phyloP scores from a whole-genome alignment of 2,329 filamentous ascomycete species.

The Sarocladium kiliense region DNA sequence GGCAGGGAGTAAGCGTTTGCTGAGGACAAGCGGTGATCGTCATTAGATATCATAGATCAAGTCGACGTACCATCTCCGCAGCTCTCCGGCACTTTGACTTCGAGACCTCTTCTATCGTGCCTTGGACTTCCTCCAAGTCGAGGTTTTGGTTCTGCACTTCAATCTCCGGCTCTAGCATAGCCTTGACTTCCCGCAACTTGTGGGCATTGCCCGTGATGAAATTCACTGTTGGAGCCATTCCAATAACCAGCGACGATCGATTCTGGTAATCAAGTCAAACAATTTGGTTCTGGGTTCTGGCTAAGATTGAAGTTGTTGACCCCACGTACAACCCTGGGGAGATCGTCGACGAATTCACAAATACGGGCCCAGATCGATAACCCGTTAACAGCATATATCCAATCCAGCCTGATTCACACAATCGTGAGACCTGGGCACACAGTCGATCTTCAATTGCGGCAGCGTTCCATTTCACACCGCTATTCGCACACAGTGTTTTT shows the following conservation, averaged over 20 bases:
- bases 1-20: neutral
- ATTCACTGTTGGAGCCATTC: constrained; percentile 52
- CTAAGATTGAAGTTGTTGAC: too few species aligned
- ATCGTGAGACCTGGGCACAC: too few species aligned
- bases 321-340: too few species aligned
- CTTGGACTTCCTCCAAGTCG: constrained; percentile 87
- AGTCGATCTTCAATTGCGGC: too few species aligned
- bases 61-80: constrained; percentile 69
- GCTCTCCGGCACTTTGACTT: constrained; percentile 80
- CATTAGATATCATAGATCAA: neutral
- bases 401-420: too few species aligned
- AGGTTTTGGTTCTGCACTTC: constrained; percentile 68
- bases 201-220: constrained; percentile 97
- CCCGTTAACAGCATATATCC: constrained; percentile 1
- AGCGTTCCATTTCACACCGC: too few species aligned
- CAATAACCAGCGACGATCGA: too few species aligned
- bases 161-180: constrained; percentile 73
- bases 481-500: too few species aligned
- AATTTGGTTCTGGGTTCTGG: too few species aligned
- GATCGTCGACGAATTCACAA: too few species aligned
- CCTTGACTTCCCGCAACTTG: constrained; percentile 85
- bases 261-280: too few species aligned
- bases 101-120: constrained; percentile 86
- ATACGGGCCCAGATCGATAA: too few species aligned
- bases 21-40: neutral